Conservation (phyloP, 129 eudicot genomes). For the Gnaphalium uliginosum region DNA sequence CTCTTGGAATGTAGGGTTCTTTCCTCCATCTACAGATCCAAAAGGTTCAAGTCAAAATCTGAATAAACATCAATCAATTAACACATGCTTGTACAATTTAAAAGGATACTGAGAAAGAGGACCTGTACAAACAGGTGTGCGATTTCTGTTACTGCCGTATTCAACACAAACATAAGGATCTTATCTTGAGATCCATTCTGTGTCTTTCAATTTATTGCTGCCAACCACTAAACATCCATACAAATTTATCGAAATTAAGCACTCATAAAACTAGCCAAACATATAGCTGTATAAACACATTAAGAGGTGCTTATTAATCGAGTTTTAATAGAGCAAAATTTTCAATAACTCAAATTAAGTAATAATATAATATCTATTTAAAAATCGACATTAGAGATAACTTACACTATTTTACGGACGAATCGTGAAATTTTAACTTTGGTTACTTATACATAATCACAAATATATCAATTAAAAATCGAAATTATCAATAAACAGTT, state of each 20-base stretch:
- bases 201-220: constrained; percentile 73
- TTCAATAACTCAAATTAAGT: no score
- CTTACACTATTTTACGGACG: no score
- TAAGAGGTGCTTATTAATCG: neutral
- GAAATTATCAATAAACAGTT: no score
- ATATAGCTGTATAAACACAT: neutral
- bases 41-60: constrained; percentile 4
- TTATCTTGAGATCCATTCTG: constrained; percentile 95
- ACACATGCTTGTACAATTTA: neutral
- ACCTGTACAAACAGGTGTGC: constrained; percentile 90
- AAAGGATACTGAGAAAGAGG: neutral
- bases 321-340: no score
- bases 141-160: constrained; percentile 62
- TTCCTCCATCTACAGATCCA: constrained; percentile 69
- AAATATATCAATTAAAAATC: no score
- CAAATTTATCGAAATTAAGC: neutral
- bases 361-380: no score
- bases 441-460: no score
- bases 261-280: neutral
- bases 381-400: no score
- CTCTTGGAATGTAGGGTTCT: constrained; percentile 89
- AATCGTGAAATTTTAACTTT: no score
- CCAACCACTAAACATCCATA: constrained; percentile 54
- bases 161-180: constrained; percentile 94
- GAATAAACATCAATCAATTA: constrained; percentile 2